Conservation (phyloP, 2,329 filamentous ascomycete species). For the Lasiodiplodia theobromae region DNA sequence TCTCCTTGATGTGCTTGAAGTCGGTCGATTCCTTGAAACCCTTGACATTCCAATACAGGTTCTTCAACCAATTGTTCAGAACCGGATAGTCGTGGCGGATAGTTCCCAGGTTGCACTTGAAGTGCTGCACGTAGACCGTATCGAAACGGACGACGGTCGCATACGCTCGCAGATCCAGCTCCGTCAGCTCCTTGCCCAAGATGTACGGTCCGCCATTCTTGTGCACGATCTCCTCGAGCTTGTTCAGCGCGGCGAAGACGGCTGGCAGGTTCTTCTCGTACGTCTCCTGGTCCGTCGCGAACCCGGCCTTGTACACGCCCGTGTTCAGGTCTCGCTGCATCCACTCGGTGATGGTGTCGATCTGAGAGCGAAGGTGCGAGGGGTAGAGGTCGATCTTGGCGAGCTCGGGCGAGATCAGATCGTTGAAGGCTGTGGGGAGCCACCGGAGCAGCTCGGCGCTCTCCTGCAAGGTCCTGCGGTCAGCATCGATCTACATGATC, state of each 20-base stretch:
- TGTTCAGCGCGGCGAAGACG: constrained; percentile 67
- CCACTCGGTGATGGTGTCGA: constrained; percentile 62
- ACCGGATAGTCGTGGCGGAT: constrained; percentile 67
- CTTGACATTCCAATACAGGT: constrained; percentile 63
- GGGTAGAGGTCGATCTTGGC: constrained; percentile 62
- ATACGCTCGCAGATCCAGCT: constrained; percentile 66
- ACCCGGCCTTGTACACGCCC: constrained; percentile 69
- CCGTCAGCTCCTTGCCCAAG: constrained; percentile 62
- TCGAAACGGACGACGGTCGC: constrained; percentile 67
- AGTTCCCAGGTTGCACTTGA: constrained; percentile 70
- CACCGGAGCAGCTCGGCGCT: constrained; percentile 65
- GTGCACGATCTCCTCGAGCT: constrained; percentile 59
- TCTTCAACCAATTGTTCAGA: constrained; percentile 67
- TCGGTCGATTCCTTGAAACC: constrained; percentile 67
- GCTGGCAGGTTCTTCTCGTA: constrained; percentile 63
- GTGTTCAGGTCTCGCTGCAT: constrained; percentile 64
- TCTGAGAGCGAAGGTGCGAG: constrained; percentile 52
- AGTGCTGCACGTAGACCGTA: constrained; percentile 69
- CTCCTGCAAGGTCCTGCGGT: constrained; percentile 47
- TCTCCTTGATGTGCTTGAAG: constrained; percentile 74
- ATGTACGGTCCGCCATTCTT: constrained; percentile 62
- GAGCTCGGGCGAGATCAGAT: constrained; percentile 52
- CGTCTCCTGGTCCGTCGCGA: constrained; percentile 61
- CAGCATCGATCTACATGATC: background rate
- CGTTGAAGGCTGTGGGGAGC: constrained; percentile 64